phyloP scores from a whole-genome alignment of 2,329 filamentous ascomycete genomes.

The Thielaviopsis euricoi region DNA sequence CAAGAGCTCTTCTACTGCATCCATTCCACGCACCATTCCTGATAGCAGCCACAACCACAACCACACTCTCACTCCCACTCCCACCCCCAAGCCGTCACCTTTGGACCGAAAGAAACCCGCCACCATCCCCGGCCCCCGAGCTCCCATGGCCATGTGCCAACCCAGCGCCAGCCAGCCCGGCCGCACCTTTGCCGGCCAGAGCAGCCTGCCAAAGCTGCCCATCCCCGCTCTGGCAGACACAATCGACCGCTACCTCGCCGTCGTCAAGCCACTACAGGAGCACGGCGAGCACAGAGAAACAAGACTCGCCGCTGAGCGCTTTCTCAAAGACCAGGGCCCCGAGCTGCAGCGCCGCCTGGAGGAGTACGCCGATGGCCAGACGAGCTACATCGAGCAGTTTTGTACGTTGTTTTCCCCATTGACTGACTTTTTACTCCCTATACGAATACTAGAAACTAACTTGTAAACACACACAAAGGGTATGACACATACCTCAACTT shows the following conservation, averaged over 20 bases:
- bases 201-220: slow-evolving; percentile 76
- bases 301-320: slow-evolving; percentile 63
- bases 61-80: neutral
- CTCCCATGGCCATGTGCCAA: slow-evolving; percentile 33
- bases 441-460: neutral
- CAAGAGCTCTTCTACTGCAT: slow-evolving; percentile 16
- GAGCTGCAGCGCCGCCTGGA: slow-evolving; percentile 78
- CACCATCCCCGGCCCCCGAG: neutral
- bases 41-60: slow-evolving; percentile 14
- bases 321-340: slow-evolving; percentile 64
- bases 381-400: slow-evolving; percentile 97
- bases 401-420: slow-evolving; percentile 42
- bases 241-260: slow-evolving; percentile 62
- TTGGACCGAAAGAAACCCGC: neutral
- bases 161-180: slow-evolving; percentile 45
- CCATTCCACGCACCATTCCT: slow-evolving; percentile 24
- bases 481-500: slow-evolving; percentile 98
- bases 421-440: neutral
- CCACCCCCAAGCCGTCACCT: too few relatives aligned
- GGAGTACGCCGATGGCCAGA: slow-evolving; percentile 76
- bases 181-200: slow-evolving; percentile 79
- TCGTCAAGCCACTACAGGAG: slow-evolving; percentile 66
- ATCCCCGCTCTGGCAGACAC: slow-evolving; percentile 76
- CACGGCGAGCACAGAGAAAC: slow-evolving; percentile 72
- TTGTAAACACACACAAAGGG: slow-evolving; percentile 49